phyloP scores from a whole-genome alignment of 495 filamentous ascomycete species.

The Penicillium fimorum region DNA sequence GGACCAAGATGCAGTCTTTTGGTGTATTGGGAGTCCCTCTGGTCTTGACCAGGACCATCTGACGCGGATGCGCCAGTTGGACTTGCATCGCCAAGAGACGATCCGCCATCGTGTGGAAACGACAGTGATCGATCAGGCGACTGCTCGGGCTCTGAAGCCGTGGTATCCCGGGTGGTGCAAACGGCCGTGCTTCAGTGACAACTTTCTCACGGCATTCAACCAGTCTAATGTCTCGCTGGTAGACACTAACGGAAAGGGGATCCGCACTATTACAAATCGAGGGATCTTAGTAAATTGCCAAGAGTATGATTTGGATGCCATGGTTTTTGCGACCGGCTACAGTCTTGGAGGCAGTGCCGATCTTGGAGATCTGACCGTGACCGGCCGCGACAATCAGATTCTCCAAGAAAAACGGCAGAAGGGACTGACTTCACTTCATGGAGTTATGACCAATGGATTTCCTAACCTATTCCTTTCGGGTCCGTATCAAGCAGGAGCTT shows the following conservation, averaged over 20 bases:
- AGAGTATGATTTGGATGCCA: slow-evolving; percentile 36
- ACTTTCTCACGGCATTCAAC: slow-evolving; percentile 37
- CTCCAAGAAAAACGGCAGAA: slow-evolving; percentile 43
- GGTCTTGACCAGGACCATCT: background rate
- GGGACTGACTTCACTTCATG: slow-evolving; percentile 46
- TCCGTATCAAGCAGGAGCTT: slow-evolving; percentile 33
- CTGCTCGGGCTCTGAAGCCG: slow-evolving; percentile 29
- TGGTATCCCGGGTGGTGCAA: slow-evolving; percentile 37
- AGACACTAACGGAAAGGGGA: slow-evolving; percentile 28
- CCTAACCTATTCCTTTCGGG: slow-evolving; percentile 55
- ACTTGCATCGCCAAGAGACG: background rate
- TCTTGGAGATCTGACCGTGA: slow-evolving; percentile 38
- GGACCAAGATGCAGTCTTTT: slow-evolving; percentile 31
- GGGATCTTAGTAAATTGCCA: slow-evolving; percentile 31
- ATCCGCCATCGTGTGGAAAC: slow-evolving; percentile 7
- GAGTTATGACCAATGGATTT: slow-evolving; percentile 42
- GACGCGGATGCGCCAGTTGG: slow-evolving; percentile 3
- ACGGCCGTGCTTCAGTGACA: slow-evolving; percentile 31
- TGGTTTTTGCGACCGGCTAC: slow-evolving; percentile 39
- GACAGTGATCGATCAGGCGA: slow-evolving; percentile 16
- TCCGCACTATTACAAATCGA: slow-evolving; percentile 18
- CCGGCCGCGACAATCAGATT: slow-evolving; percentile 40
- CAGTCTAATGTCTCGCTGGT: slow-evolving; percentile 26
- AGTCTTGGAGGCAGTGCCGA: slow-evolving; percentile 28
- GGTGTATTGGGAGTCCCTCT: slow-evolving; percentile 1